Evolutionary conservation across 495 filamentous ascomycete genomes (phyloP), one percentile per base, ranked within the genome.

Genomic region (Penicillium manginii): DNA sequence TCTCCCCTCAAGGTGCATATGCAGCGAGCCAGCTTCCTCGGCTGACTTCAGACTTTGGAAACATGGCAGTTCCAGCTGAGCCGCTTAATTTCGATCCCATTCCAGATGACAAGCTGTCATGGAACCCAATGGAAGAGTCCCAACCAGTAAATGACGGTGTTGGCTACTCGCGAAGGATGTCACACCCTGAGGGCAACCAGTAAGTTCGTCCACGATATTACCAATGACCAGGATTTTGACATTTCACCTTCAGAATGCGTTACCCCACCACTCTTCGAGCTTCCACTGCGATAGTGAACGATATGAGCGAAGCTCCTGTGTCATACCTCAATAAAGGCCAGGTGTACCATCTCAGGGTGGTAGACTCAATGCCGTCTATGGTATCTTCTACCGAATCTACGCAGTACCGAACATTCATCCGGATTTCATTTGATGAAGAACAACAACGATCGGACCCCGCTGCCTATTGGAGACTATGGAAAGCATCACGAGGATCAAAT

Each of bases 251-350:
- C 45, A 57, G 46, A 51, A 51, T 48, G 14, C 54, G 54, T 9
- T 56, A 35, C 18, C 43, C 32, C 18, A 40, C 54, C 12, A 56
- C 21, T 14, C 54, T 56, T 15, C 43, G 29, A 35, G 32, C 54
- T 8, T 11, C 54, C 2, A 56, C 54, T 14, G 54, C 54, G 4
- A 56, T 49, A 43, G 31, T 49, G 9, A 49, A 40, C 9, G 32
- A 56, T 14, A 5, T n/a, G 6, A 33, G 32, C 3, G 54, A 56
- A n/a, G 93, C 97, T 42, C 94, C 94, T 0, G 85, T 98, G 14
- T 96, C 92, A 0, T 98, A 98, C 69, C 84, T 98, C 15, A 98
- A 98, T 71, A 98, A 98, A 72, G 93, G 93, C 14, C 94, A 98
- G 74, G 88, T 91, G 18, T 98, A 98, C 71, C 84, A 87, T 2